phyloP scores from a whole-genome alignment of 257 asterid genomes.

The Leptodermis oblonga region DNA sequence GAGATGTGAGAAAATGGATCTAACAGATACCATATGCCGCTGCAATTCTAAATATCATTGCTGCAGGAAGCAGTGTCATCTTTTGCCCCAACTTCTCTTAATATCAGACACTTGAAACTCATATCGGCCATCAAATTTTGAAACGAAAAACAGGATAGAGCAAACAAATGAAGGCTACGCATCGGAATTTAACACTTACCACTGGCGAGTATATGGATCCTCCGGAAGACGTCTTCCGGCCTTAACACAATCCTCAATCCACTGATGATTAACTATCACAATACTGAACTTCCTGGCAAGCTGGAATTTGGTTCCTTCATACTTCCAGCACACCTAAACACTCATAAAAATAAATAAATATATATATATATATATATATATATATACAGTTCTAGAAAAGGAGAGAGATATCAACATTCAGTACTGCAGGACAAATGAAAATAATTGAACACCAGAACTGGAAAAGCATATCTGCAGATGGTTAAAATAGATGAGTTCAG shows the following conservation, averaged over 20 bases:
- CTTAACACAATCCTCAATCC: constrained; percentile 84
- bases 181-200: constrained; percentile 37
- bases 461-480: background rate
- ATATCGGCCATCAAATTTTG: background rate
- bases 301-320: constrained; percentile 47
- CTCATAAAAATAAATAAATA: background rate
- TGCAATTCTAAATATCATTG: background rate
- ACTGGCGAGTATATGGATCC: constrained; percentile 43
- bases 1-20: constrained; percentile 12
- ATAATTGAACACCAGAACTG: background rate
- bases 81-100: background rate
- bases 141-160: background rate
- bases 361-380: no score
- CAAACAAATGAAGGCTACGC: background rate
- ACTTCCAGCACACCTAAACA: constrained; percentile 42
- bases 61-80: background rate
- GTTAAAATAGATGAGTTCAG: background rate
- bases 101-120: background rate
- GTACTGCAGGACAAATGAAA: background rate
- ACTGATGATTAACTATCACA: constrained; percentile 62
- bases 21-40: background rate
- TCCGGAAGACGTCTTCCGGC: constrained; percentile 57
- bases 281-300: constrained; percentile 44
- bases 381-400: no score
- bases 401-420: background rate